Evolutionary conservation across 768 basidiomycete genomes (phyloP), one percentile per base, ranked within the genome.

Genomic region (Boletus edulis): DNA sequence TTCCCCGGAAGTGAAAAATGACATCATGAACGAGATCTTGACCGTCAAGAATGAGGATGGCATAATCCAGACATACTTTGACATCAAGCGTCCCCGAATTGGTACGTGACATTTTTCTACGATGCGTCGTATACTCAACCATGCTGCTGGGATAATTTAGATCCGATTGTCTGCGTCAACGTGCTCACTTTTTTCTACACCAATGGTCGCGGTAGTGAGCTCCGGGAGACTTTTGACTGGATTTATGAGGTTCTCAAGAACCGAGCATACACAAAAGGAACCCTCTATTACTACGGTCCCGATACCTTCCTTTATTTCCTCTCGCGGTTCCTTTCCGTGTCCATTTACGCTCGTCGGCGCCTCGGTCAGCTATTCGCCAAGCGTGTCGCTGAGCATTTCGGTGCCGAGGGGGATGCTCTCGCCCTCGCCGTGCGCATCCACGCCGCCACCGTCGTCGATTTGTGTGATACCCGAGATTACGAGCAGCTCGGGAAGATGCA

Each of bases 271-370:
- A 55, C 44, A 15, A 46, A 60, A 12, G 64, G 63, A 6, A 63
- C 64, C 0, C 39, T 49, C 18, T 64, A 65, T 45, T 65, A 66
- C 34, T 46, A 47, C 11, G 58, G 64, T 3, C 42, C 62, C 0
- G 58, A 67, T 37, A 29, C 56, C 0, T 65, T 66, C 27, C 35
- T 65, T 1, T 67, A 55, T 38, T 66, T 66, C 52, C 61, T 66
- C 37, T 65, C 65, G 7, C 54, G 56, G 7, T 52, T 63, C 2
- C 49, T 65, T 5, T 66, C 58, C 9, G 53, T 53, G 34, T 66
- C 63, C 15, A 40, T 47, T 10, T 49, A 60, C 15, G 64, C 61
- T 9, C 63, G 61, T 12, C 46, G 43, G 18, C 55, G 41, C 15
- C 48, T 66, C 0, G 55, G 55, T 0, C 48, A 37, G 3, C 54